These are phyloP conservation scores for Cudoniella acicularis DNA, from an alignment of 495 filamentous ascomycete species.

Conservation along the genomic window DNA sequence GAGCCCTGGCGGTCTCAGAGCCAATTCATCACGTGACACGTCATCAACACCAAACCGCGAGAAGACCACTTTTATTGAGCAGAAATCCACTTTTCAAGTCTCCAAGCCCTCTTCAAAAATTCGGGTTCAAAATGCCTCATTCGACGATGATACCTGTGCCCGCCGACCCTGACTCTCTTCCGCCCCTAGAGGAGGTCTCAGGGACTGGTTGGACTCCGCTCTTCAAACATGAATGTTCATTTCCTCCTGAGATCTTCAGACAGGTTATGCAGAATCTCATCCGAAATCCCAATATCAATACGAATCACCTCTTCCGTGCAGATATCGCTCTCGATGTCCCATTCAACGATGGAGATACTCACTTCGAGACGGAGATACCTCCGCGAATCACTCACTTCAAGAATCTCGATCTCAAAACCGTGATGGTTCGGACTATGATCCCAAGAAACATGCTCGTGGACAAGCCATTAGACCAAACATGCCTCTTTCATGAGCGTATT, in stretches of 20 bases:
- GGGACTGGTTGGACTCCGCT: constrained; percentile 45
- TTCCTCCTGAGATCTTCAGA: constrained; percentile 55
- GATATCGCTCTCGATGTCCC: constrained; percentile 63
- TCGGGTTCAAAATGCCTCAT: not conserved
- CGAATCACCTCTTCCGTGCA: constrained; percentile 77
- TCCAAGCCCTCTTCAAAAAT: too few relatives aligned
- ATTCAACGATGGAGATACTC: not conserved
- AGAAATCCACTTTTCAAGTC: too few relatives aligned
- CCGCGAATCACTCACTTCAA: constrained; percentile 41
- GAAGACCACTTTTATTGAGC: too few relatives aligned
- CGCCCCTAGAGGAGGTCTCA: constrained; percentile 27
- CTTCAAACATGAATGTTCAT: constrained; percentile 50
- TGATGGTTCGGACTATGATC: constrained; percentile 68
- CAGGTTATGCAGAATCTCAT: constrained; percentile 69
- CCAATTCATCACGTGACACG: too few relatives aligned
- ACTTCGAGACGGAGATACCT: constrained; percentile 17
- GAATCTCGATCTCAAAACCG: constrained; percentile 53
- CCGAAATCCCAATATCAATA: constrained; percentile 82
- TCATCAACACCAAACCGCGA: too few relatives aligned
- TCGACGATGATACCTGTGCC: not conserved
- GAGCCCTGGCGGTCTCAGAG: too few relatives aligned
- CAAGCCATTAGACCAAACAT: constrained; percentile 71
- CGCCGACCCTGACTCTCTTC: constrained; percentile 6
- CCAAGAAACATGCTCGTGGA: constrained; percentile 79
- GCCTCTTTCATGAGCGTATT: constrained; percentile 54